These are phyloP conservation scores for Blastobotrys ciferrii DNA, from an alignment of 1,139 yeast genomes.

Conservation along the genomic window DNA sequence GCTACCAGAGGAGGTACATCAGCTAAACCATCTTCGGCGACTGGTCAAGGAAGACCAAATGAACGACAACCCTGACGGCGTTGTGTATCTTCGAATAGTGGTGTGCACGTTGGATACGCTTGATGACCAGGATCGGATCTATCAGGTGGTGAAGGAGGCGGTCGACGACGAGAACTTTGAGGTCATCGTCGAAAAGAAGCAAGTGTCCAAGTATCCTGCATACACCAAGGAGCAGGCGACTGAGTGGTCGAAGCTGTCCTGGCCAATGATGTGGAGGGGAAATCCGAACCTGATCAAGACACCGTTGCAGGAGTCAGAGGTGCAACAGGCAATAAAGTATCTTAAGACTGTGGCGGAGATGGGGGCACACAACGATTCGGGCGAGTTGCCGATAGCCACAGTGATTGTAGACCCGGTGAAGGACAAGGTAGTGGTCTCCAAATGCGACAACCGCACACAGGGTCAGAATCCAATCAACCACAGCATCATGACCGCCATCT, in stretches of 20 bases:
- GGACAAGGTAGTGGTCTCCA: conserved; percentile 39
- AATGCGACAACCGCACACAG: conserved; percentile 41
- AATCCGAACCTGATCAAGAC: conserved; percentile 78
- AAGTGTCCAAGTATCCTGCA: conserved; percentile 56
- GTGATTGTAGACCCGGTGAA: conserved; percentile 50
- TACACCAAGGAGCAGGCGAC: conserved; percentile 59
- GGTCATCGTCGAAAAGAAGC: conserved; percentile 29
- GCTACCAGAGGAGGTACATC: conserved; percentile 34
- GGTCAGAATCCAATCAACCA: conserved; percentile 58
- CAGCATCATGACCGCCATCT: conserved; percentile 70
- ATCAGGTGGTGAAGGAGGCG: conserved; percentile 19
- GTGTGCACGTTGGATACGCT: conserved; percentile 31
- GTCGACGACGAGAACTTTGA: conserved; percentile 25
- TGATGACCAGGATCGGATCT: conserved; percentile 21
- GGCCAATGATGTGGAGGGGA: conserved; percentile 96
- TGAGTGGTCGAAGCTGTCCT: conserved; percentile 62
- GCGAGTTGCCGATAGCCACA: conserved; percentile 43
- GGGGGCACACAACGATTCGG: conserved; percentile 25
- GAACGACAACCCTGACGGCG: conserved; percentile 16
- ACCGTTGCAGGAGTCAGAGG: conserved; percentile 50
- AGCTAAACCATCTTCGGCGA: conserved; percentile 39
- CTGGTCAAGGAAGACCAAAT: conserved; percentile 34
- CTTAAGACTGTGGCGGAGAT: conserved; percentile 38
- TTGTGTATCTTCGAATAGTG: conserved; percentile 35
- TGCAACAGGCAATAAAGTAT: conserved; percentile 43